A percentile compares a stretch with the other conserved stretches of the same genome.
These are phyloP conservation scores for Xylaria bambusicola DNA, from an alignment of 495 filamentous ascomycete species.

Conservation along the genomic window DNA sequence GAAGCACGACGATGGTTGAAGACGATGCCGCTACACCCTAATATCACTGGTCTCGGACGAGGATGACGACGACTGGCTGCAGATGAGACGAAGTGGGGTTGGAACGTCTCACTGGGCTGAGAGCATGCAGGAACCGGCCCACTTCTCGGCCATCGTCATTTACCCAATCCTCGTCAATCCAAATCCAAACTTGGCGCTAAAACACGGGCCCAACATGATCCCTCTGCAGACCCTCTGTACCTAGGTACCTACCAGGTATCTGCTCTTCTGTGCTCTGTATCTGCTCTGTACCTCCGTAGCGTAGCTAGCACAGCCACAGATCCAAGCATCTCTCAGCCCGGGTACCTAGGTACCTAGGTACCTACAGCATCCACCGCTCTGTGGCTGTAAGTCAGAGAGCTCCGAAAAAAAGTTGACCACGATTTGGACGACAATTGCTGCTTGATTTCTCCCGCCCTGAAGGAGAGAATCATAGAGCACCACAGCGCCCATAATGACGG, in stretches of 20 bases:
- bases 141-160: conserved; percentile 7
- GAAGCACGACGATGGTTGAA: not conserved
- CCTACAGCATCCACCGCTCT: not conserved
- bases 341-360: too few relatives aligned
- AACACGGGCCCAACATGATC: too few relatives aligned
- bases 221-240: too few relatives aligned
- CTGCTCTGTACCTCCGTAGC: too few relatives aligned
- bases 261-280: too few relatives aligned
- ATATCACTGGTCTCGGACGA: not conserved
- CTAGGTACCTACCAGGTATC: too few relatives aligned
- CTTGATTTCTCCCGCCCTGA: conserved; percentile 6
- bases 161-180: not conserved
- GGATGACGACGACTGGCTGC: conserved; percentile 16
- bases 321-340: too few relatives aligned
- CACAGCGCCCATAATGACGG: conserved; percentile 45
- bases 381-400: conserved; percentile 26
- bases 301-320: not conserved
- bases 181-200: too few relatives aligned
- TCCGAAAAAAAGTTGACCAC: conserved; percentile 33
- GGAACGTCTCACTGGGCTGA: not conserved
- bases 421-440: conserved; percentile 22
- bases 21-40: not conserved
- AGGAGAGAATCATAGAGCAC: conserved; percentile 18
- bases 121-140: conserved; percentile 11
- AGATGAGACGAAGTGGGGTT: not conserved